phyloP scores from a whole-genome alignment of 768 basidiomycete species.

The Termitomyces sp. region DNA sequence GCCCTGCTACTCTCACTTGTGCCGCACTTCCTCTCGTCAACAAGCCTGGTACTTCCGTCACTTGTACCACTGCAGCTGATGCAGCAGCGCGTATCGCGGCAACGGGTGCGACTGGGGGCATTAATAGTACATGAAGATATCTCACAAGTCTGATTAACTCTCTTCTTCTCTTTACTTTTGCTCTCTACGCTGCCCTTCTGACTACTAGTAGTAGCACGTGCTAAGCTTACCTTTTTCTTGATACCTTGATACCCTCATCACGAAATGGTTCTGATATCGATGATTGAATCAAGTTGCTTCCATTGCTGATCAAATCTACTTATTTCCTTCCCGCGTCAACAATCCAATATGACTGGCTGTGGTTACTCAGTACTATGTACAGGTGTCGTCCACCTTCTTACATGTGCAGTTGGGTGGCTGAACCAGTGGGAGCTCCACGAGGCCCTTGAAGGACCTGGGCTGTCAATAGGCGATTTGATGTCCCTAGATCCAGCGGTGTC shows the following conservation, averaged over 20 bases:
- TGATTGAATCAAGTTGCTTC: no score
- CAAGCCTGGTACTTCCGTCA: slow-evolving; percentile 42
- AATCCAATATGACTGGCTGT: slow-evolving; percentile 17
- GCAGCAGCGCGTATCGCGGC: slow-evolving; percentile 35
- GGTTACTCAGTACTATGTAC: slow-evolving; percentile 19
- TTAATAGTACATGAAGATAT: slow-evolving; percentile 25
- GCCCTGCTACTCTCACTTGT: slow-evolving; percentile 32
- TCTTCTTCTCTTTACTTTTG: slow-evolving; percentile 7
- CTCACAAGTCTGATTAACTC: background rate
- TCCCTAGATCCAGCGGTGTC: slow-evolving; percentile 6
- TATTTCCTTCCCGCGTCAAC: no score
- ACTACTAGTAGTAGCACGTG: background rate
- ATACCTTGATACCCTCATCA: no score
- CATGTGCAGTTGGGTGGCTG: slow-evolving; percentile 24
- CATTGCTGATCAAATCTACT: no score
- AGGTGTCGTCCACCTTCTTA: slow-evolving; percentile 18
- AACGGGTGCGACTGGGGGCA: slow-evolving; percentile 35
- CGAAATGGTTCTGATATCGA: no score
- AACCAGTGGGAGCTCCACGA: no score
- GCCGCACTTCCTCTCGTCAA: slow-evolving; percentile 52
- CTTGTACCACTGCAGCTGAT: slow-evolving; percentile 44
- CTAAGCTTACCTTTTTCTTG: no score
- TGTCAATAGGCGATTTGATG: no score
- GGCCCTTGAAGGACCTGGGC: no score
- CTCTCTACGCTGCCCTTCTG: background rate